phyloP scores from a whole-genome alignment of 2,329 filamentous ascomycete species.

The Verticillium dahliae region DNA sequence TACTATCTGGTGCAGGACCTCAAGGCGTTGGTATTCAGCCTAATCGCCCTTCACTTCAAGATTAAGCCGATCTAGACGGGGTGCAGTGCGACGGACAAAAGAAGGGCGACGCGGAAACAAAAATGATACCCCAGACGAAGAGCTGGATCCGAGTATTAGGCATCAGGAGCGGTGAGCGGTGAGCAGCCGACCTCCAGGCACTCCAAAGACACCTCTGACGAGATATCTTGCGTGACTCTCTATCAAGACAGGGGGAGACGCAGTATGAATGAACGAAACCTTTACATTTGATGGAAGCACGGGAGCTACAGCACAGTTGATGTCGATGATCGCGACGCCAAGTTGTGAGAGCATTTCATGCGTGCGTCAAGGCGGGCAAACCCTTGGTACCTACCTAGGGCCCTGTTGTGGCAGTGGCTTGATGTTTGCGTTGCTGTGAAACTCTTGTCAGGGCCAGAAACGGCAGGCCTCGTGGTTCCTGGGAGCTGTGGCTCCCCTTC shows the following conservation, averaged over 20 bases:
- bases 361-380: too few species aligned
- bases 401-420: too few species aligned
- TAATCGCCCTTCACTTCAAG: slow-evolving; percentile 98
- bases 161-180: neutral
- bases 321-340: too few species aligned
- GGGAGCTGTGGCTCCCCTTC: too few species aligned
- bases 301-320: too few species aligned
- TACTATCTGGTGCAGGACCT: slow-evolving; percentile 98
- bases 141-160: neutral
- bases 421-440: too few species aligned
- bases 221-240: neutral
- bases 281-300: neutral
- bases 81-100: neutral
- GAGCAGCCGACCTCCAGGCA: neutral
- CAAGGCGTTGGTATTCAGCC: slow-evolving; percentile 91
- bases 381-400: too few species aligned
- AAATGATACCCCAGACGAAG: slow-evolving; percentile 16
- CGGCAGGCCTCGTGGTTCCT: too few species aligned
- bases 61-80: slow-evolving; percentile 63
- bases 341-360: too few species aligned
- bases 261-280: neutral
- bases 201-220: neutral
- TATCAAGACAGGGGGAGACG: neutral
- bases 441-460: too few species aligned
- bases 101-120: slow-evolving; percentile 3